Base-by-base conservation (phyloP, 2,329 filamentous ascomycete genomes). In the Penicillium sp. region DNA sequence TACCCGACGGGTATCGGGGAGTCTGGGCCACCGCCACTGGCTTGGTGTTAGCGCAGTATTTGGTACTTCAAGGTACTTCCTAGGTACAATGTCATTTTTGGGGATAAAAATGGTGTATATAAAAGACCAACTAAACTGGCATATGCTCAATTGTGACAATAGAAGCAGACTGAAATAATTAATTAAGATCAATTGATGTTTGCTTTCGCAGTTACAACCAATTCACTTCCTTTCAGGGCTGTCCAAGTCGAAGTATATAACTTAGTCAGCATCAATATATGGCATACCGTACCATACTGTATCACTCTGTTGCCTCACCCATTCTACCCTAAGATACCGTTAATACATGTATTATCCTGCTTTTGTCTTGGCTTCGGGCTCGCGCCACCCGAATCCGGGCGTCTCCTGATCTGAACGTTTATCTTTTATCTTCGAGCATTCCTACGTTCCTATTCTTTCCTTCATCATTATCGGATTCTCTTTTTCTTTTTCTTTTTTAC, bases 301-400 rank as follows among this genome's bases (percentile, higher is more conserved):
- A 50, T 40, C 15, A 7, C 6, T 8, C 31, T 13, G 2, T 35
- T 1, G 8, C 33, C 0, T 4, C 13, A 8, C 1, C 33, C 1
- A 6, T 17, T 0, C 0, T 6, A 9, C 0, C 4, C 13, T 13
- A 37, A 27, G 0, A 35, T 54, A 50, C 51, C n/a, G 43, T 54
- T 1, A 10, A 15, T 8, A 15, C 31, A 4, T 19, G 37, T 37
- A 54, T 23, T 19, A 1, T 29, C 2, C 6, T 45, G 19, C 1
- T 27, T 27, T 25, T 31, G 40, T 29, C 45, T 41, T 48, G 42
- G 33, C 27, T 15, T 33, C 52, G 19, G 52, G 25, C 50, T 58
- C 55, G 56, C 58, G 57, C 57, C 57, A 58, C 58, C 50, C 53
- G 54, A 55, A 48, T 43, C 42, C 41, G 40, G 50, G 46, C 31